A percentile compares a stretch with the other conserved stretches of the same genome.
phyloP scores from a whole-genome alignment of 306 rosid genomes.

The Cicer chorassanicum region DNA sequence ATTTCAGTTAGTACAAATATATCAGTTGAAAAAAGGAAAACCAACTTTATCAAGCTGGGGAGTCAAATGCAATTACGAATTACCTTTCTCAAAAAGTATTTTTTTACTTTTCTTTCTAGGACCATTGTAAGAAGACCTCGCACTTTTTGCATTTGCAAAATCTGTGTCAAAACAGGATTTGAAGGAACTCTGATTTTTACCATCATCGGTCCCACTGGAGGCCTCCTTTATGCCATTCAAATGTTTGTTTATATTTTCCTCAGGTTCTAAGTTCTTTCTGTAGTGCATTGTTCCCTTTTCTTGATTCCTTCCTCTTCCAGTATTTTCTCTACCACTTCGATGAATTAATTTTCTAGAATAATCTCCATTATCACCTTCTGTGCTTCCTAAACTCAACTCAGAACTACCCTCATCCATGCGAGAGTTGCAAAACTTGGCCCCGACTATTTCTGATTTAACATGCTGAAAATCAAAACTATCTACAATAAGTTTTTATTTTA shows the following conservation, averaged over 20 bases:
- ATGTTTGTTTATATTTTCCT: conserved; percentile 55
- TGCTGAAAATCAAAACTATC: conserved; percentile 56
- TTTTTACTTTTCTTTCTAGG: conserved; percentile 66
- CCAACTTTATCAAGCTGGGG: conserved; percentile 15
- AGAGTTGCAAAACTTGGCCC: conserved; percentile 51
- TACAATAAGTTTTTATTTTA: conserved; percentile 21
- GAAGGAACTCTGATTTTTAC: conserved; percentile 54
- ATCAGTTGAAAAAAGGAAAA: conserved; percentile 41
- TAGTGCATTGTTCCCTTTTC: conserved; percentile 55
- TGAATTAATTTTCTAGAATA: conserved; percentile 50
- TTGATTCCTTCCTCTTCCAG: conserved; percentile 52
- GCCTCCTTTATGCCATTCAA: conserved; percentile 76
- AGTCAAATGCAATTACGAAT: conserved; percentile 37
- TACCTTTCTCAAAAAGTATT: conserved; percentile 65
- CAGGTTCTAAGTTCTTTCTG: conserved; percentile 59
- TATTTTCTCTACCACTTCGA: conserved; percentile 50
- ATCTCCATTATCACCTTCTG: conserved; percentile 62
- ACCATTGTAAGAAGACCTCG: conserved; percentile 62
- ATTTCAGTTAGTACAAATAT: conserved; percentile 20
- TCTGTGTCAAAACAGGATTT: conserved; percentile 59
- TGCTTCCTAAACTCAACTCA: conserved; percentile 80
- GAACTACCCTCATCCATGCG: conserved; percentile 67
- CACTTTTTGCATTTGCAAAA: conserved; percentile 54
- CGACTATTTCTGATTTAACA: conserved; percentile 57
- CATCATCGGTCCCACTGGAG: conserved; percentile 80